Base-by-base conservation (phyloP, 177 flowering plant species). In the Vitis hybrid region DNA sequence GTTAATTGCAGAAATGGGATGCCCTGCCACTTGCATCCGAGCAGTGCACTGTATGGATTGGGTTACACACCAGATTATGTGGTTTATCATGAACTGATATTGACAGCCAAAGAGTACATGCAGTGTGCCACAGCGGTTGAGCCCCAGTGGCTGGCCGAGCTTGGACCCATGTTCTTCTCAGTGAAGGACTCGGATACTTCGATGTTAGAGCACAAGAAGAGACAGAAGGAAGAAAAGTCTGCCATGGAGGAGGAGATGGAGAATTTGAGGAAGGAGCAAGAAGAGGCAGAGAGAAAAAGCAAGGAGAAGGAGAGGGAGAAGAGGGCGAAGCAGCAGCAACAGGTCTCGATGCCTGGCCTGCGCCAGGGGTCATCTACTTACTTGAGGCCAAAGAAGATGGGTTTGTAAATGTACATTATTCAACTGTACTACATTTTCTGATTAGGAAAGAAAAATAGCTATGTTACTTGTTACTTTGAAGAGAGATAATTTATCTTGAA, bases 221-320 rank as follows among this genome's bases (percentile, higher is more conserved):
- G 81, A 66, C 93, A 90, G 69, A 90, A 87, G 65, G 85, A 92
- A 71, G 90, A 85, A 68, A 90, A 91, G 66, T 82, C 89, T 1
- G 96, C 94, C 6, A 92, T 92, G 97, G 97, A 92, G 71, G 89
- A 90, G 68, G 96, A 92, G 76, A 89, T 90, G 97, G 96, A 92
- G 75, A 80, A 76, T 62, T 58, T 90, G 79, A 89, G 90, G 74
- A 89, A 79, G 74, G 77, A 49, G 50, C 91, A 87, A 65, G 85
- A 84, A 3, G 87, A 84, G 76, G 73, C 59, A 5, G 93, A 88
- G 76, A 77, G 45, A 64, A 73, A 71, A 54, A 83, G 48, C 66
- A 85, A 80, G 72, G 75, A 64, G 78, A 83, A 34, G 68, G 94
- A 90, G 68, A 81, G 59, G 74, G 79, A 73, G 68, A 85, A 84